Evolutionary conservation across 495 filamentous ascomycete genomes (phyloP).

Genomic region (Aspergillus hancockii): DNA sequence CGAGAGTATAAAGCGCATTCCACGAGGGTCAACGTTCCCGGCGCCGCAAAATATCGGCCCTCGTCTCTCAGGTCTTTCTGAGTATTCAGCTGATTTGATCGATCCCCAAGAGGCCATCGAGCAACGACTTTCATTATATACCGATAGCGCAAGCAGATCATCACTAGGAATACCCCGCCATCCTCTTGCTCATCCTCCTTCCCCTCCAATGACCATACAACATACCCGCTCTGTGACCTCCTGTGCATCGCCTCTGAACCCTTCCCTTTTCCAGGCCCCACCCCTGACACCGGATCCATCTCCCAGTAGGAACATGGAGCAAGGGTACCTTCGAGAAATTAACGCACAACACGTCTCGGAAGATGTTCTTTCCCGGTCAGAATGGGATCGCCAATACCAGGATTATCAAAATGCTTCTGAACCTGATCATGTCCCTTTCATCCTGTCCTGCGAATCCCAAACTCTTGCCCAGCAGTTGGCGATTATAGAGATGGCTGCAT

Average conservation of each 20-base stretch:
- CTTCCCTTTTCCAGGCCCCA: constrained; percentile 42
- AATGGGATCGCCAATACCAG: constrained; percentile 24
- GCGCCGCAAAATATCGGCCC: constrained; percentile 17
- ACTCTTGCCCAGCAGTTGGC: constrained; percentile 92
- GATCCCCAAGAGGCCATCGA: constrained; percentile 48
- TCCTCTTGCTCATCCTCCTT: constrained; percentile 71
- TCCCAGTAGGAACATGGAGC: constrained; percentile 31
- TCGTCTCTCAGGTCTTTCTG: constrained; percentile 70
- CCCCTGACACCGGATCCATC: constrained; percentile 55
- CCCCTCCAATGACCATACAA: constrained; percentile 74
- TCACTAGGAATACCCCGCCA: constrained; percentile 60
- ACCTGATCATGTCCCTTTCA: constrained; percentile 79
- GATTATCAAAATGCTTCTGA: constrained; percentile 12
- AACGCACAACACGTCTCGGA: constrained; percentile 38
- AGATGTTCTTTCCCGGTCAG: constrained; percentile 41
- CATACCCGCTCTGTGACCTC: constrained; percentile 54
- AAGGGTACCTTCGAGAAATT: constrained; percentile 19
- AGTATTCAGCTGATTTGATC: constrained; percentile 70
- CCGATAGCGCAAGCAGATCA: constrained; percentile 40
- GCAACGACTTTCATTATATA: constrained; percentile 33
- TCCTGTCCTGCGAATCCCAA: constrained; percentile 88
- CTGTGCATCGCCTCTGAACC: constrained; percentile 39
- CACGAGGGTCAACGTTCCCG: constrained; percentile 45
- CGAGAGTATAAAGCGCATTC: constrained; percentile 57
- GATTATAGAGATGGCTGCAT: constrained; percentile 90